phyloP scores from a whole-genome alignment of 129 eudicot species.

The Logfia minima region DNA sequence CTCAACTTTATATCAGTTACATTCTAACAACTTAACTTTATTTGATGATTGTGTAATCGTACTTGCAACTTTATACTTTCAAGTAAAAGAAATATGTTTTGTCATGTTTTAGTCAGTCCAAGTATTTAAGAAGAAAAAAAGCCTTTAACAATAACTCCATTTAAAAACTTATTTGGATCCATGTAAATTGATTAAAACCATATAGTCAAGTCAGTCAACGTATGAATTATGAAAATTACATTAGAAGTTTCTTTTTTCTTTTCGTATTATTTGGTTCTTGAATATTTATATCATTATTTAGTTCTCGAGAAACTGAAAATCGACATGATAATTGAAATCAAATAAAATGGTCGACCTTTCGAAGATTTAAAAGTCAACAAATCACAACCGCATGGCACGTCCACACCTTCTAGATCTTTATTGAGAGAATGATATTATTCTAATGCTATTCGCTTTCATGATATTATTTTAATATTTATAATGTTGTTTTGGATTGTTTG shows the following conservation, averaged over 20 bases:
- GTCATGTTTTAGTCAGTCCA: neutral
- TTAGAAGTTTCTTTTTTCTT: neutral
- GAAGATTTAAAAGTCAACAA: conserved; percentile 1
- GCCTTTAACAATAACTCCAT: too few relatives aligned
- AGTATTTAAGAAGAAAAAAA: too few relatives aligned
- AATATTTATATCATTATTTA: neutral
- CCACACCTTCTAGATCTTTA: conserved; percentile 13
- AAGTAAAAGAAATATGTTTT: neutral
- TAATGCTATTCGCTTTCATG: too few relatives aligned
- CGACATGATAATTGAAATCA: neutral
- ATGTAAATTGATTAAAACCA: too few relatives aligned
- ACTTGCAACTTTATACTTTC: neutral
- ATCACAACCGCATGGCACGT: conserved; percentile 16
- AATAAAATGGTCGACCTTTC: conserved; percentile 11
- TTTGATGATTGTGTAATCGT: neutral
- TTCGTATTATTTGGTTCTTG: too few relatives aligned
- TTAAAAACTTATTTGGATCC: too few relatives aligned
- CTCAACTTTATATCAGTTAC: neutral
- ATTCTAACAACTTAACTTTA: neutral
- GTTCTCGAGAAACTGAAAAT: neutral
- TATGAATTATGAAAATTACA: neutral
- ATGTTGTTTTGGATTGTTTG: too few relatives aligned
- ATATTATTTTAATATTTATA: too few relatives aligned
- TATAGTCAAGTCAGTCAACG: too few relatives aligned
- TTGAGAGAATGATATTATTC: neutral